Percentiles rank a stretch among this genome's conserved stretches.
These are phyloP conservation scores for Dothidotthia symphoricarpi DNA, from an alignment of 2,329 filamentous ascomycete genomes.

Conservation along the genomic window DNA sequence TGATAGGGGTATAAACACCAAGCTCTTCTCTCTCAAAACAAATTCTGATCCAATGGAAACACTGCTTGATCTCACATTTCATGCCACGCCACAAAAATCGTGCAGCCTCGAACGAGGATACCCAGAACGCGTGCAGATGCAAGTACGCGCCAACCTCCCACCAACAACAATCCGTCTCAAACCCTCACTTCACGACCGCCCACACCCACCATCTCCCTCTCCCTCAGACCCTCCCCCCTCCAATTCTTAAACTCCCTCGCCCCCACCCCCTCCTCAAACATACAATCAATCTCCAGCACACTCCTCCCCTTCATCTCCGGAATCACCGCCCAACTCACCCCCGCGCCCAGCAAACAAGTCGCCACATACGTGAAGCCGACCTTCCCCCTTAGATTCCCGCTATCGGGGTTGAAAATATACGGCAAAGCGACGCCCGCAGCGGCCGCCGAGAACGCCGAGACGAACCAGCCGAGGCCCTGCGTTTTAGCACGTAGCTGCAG, in stretches of 20 bases:
- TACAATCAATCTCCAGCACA: conserved; percentile 50
- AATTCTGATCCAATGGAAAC: too few relatives aligned
- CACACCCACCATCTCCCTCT: too few relatives aligned
- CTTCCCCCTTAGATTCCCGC: conserved; percentile 45
- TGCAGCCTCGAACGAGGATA: too few relatives aligned
- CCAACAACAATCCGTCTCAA: too few relatives aligned
- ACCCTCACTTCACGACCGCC: too few relatives aligned
- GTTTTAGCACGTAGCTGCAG: conserved; percentile 47
- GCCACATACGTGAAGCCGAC: conserved; percentile 45
- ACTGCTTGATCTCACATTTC: too few relatives aligned
- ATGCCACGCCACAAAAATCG: too few relatives aligned
- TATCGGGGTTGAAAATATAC: conserved; percentile 53
- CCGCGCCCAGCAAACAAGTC: conserved; percentile 35
- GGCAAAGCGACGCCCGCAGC: conserved; percentile 51
- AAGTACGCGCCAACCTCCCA: too few relatives aligned
- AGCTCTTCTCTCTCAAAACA: too few relatives aligned
- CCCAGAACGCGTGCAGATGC: too few relatives aligned
- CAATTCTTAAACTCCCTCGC: conserved; percentile 21
- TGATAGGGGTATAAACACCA: too few relatives aligned
- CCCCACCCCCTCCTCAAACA: conserved; percentile 24
- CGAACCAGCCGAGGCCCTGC: conserved; percentile 47
- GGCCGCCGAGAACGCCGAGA: conserved; percentile 43
- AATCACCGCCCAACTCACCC: conserved; percentile 47
- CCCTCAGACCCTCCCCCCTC: conserved; percentile 7
- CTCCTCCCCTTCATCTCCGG: conserved; percentile 56